phyloP scores from a whole-genome alignment of 2,329 filamentous ascomycete species.

The Fusarium tanahbumbuense region DNA sequence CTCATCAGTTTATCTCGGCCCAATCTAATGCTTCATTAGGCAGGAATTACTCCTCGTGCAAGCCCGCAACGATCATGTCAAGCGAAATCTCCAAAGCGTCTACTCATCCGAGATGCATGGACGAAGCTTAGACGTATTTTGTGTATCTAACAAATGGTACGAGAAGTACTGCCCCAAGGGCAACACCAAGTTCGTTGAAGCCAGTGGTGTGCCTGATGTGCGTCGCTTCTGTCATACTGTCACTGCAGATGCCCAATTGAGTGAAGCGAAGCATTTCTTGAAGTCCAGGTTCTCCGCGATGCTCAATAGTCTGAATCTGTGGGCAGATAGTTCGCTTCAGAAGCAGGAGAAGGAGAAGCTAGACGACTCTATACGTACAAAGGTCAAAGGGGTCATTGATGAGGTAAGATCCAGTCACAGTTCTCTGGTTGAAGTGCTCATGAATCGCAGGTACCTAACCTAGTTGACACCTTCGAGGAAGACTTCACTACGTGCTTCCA shows the following conservation, averaged over 20 bases:
- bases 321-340: slow-evolving; percentile 30
- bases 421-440: background rate
- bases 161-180: slow-evolving; percentile 49
- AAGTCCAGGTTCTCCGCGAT: slow-evolving; percentile 43
- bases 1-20: background rate
- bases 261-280: slow-evolving; percentile 48
- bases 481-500: slow-evolving; percentile 26
- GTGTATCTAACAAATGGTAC: slow-evolving; percentile 52
- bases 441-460: slow-evolving; percentile 8
- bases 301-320: slow-evolving; percentile 47
- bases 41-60: slow-evolving; percentile 47
- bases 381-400: background rate
- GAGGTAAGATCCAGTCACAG: background rate
- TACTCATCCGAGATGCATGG: slow-evolving; percentile 44
- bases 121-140: slow-evolving; percentile 49
- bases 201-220: slow-evolving; percentile 50
- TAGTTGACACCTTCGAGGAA: background rate
- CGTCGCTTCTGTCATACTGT: slow-evolving; percentile 50
- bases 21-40: slow-evolving; percentile 18
- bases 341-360: background rate
- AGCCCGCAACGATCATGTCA: slow-evolving; percentile 49
- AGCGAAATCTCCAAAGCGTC: slow-evolving; percentile 39
- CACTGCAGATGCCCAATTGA: slow-evolving; percentile 49
- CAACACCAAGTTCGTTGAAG: slow-evolving; percentile 42
- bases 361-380: background rate